These are phyloP conservation scores for Candida incommunis DNA, from an alignment of 805 yeast species.

Conservation along the genomic window DNA sequence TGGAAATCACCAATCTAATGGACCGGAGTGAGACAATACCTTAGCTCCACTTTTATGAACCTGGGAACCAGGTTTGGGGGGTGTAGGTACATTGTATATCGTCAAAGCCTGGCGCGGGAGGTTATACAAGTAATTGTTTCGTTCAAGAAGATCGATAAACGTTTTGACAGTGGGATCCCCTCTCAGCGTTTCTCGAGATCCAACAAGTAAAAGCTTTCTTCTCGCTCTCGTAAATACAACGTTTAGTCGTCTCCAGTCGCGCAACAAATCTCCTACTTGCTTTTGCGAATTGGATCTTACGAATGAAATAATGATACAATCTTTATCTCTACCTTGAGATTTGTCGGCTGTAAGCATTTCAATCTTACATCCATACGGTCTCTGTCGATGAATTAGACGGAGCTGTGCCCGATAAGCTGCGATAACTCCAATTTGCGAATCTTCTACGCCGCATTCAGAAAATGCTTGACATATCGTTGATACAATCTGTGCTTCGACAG, in stretches of 20 bases:
- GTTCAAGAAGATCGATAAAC: conserved; percentile 44
- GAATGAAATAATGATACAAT: conserved; percentile 75
- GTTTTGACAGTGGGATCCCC: conserved; percentile 37
- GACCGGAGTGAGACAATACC: too few species aligned
- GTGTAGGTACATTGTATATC: background rate
- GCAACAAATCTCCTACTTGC: conserved; percentile 61
- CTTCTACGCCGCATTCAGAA: conserved; percentile 42
- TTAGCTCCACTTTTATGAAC: too few species aligned
- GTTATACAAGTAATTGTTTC: background rate
- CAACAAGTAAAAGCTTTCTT: conserved; percentile 69
- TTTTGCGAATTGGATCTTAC: conserved; percentile 64
- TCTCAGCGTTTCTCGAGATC: conserved; percentile 53
- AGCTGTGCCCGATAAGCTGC: conserved; percentile 80
- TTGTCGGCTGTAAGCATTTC: conserved; percentile 90
- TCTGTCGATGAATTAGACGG: conserved; percentile 26
- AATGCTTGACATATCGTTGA: conserved; percentile 24
- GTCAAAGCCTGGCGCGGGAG: background rate
- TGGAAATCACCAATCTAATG: too few species aligned
- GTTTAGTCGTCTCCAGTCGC: conserved; percentile 84
- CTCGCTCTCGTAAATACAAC: conserved; percentile 90
- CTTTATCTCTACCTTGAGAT: conserved; percentile 93
- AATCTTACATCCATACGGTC: conserved; percentile 27
- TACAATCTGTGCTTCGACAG: conserved; percentile 4
- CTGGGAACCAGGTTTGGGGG: too few species aligned
- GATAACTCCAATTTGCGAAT: conserved; percentile 65